These are phyloP conservation scores for Candida boleticola DNA, from an alignment of 805 yeast species.

Conservation along the genomic window DNA sequence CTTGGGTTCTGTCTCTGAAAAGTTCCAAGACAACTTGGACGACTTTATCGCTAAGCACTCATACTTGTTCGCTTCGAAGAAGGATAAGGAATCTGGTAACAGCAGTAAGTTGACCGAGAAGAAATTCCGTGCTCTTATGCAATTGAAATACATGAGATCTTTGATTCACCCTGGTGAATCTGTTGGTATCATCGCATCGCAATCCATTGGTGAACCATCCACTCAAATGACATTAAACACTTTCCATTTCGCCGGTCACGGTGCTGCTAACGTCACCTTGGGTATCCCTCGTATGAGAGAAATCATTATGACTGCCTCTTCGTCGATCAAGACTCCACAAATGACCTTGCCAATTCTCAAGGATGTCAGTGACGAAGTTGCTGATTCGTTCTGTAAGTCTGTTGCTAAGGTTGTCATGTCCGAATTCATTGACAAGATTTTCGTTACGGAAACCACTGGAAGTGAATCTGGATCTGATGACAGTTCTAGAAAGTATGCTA, in stretches of 20 bases:
- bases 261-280: slow-evolving; percentile 98
- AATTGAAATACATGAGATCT: slow-evolving; percentile 96
- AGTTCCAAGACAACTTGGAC: slow-evolving; percentile 79
- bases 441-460: slow-evolving; percentile 82
- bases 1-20: slow-evolving; percentile 90
- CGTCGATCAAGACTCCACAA: slow-evolving; percentile 96
- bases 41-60: slow-evolving; percentile 57
- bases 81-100: slow-evolving; percentile 46
- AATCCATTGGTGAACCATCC: slow-evolving; percentile 98
- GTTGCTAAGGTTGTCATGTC: slow-evolving; percentile 81
- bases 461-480: slow-evolving; percentile 31
- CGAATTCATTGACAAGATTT: slow-evolving; percentile 82
- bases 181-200: slow-evolving; percentile 97
- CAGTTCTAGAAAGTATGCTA: slow-evolving; percentile 67
- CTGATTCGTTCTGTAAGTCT: slow-evolving; percentile 90
- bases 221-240: slow-evolving; percentile 98
- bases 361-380: slow-evolving; percentile 81
- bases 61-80: slow-evolving; percentile 52
- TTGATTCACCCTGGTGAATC: slow-evolving; percentile 95
- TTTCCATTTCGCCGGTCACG: slow-evolving; percentile 99
- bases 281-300: slow-evolving; percentile 99
- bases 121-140: slow-evolving; percentile 96
- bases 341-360: slow-evolving; percentile 86
- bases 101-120: slow-evolving; percentile 60
- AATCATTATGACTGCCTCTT: slow-evolving; percentile 98